Evolutionary conservation across 306 rosid genomes (phyloP).

Genomic region (Dryas drummondii): DNA sequence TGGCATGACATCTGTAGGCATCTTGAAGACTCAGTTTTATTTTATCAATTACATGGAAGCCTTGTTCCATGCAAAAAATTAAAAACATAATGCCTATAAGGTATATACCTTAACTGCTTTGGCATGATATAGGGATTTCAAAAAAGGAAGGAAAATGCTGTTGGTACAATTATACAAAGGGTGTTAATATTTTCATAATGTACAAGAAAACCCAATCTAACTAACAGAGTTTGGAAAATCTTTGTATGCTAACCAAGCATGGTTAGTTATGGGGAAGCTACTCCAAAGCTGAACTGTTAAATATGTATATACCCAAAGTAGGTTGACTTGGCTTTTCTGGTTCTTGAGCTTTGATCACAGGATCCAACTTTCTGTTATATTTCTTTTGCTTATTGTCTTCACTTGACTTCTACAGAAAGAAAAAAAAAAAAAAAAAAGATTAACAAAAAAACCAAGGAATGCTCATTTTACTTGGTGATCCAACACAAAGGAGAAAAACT

Average conservation of each 20-base stretch:
- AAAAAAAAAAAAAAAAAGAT: not conserved
- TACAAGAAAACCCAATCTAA: not conserved
- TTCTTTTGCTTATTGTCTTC: not conserved
- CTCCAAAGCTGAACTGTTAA: not conserved
- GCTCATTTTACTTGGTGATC: not conserved
- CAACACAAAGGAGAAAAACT: not conserved
- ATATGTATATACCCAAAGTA: not conserved
- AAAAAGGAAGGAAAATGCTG: not conserved
- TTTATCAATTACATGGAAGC: not conserved
- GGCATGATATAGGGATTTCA: not conserved
- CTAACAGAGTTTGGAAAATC: not conserved
- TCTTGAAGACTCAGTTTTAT: not conserved
- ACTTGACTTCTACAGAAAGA: not conserved
- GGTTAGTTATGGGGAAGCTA: not conserved
- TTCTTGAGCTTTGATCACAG: not conserved
- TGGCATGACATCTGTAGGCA: not conserved
- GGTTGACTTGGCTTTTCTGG: slow-evolving; percentile 4
- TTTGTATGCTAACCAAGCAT: not conserved
- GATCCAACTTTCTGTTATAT: not conserved
- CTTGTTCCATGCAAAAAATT: not conserved
- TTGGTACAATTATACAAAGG: not conserved
- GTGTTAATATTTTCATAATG: not conserved
- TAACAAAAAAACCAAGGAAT: not conserved
- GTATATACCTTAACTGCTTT: not conserved
- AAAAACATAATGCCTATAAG: not conserved